Base-by-base conservation (phyloP, 345 rosid genomes). In the Aethionema arabicum region DNA sequence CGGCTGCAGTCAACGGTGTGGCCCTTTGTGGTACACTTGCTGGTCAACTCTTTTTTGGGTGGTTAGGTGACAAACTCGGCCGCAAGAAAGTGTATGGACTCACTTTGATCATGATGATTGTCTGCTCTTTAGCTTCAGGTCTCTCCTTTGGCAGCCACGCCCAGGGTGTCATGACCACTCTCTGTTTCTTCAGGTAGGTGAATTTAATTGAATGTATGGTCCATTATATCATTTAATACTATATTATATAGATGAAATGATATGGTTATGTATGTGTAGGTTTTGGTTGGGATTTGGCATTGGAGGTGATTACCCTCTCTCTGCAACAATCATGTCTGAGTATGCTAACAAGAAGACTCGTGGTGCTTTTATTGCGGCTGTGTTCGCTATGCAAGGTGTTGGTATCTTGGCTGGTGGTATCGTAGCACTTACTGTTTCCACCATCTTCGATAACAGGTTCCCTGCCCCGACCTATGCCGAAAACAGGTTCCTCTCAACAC, bases 1-100 rank as follows among this genome's bases (percentile, higher is more conserved):
- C 73, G 8, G 76, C 78, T 0, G 78, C 80, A 4, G 78, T 76
- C n/a, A 75, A 62, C 13, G 82, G 74, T 21, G 82, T 78, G 13
- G 78, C 78, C 0, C 59, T 72, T 0, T 56, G 69, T 2, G 79
- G 79, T 0, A 75, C 79, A 5, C 59, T 78, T 32, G 30, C 73
- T 2, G 79, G 82, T n/a, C 77, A 75, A 3, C 65, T 72, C 6
- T 77, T 73, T 37, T 77, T 77, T 7, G 78, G 78, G 4, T 73
- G 78, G 78, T 73, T 77, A 1, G 79, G 82, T 8, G 82, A 78
- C 68, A 75, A 78, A 12, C 15, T 78, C 3, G 82, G 79, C 0
- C 38, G 82, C 1, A 78, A 75, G 7, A 75, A 36, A 54, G 79
- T 69, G 12, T 75, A 78, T 0, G 82, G 77, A 3, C 9, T 78